Conservation (phyloP, 495 filamentous ascomycete species). For the Daldinia loculata region DNA sequence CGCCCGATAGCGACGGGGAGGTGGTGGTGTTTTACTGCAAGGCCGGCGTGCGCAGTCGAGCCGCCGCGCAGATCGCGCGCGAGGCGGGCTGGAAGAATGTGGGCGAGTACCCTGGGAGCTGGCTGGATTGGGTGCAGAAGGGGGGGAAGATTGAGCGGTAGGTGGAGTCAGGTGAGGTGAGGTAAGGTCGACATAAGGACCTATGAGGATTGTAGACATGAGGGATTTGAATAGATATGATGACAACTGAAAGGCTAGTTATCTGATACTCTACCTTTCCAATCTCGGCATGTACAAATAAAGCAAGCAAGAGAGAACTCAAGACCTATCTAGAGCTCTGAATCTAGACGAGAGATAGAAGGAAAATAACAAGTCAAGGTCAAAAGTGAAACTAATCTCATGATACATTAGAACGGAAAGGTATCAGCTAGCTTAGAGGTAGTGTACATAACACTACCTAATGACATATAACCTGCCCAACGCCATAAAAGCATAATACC, state of each 20-base stretch:
- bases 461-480: constrained; percentile 24
- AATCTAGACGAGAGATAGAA: background rate
- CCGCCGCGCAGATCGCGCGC: constrained; percentile 82
- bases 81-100: constrained; percentile 77
- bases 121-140: constrained; percentile 83
- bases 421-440: constrained; percentile 24
- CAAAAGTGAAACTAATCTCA: constrained; percentile 8
- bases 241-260: background rate
- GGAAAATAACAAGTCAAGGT: background rate
- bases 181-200: too few relatives aligned
- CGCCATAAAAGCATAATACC: constrained; percentile 20
- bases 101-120: constrained; percentile 87
- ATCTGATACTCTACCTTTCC: background rate
- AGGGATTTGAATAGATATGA: too few relatives aligned
- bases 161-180: constrained; percentile 35
- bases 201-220: too few relatives aligned
- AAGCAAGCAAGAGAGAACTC: background rate
- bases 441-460: constrained; percentile 36
- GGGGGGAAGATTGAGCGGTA: constrained; percentile 67
- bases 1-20: constrained; percentile 50
- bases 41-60: constrained; percentile 80
- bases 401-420: constrained; percentile 32
- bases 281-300: background rate
- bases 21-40: constrained; percentile 93
- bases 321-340: background rate